Evolutionary conservation across 2,329 filamentous ascomycete genomes (phyloP), one percentile per base, ranked within the genome.

Genomic region (Aspergillus terreus): DNA sequence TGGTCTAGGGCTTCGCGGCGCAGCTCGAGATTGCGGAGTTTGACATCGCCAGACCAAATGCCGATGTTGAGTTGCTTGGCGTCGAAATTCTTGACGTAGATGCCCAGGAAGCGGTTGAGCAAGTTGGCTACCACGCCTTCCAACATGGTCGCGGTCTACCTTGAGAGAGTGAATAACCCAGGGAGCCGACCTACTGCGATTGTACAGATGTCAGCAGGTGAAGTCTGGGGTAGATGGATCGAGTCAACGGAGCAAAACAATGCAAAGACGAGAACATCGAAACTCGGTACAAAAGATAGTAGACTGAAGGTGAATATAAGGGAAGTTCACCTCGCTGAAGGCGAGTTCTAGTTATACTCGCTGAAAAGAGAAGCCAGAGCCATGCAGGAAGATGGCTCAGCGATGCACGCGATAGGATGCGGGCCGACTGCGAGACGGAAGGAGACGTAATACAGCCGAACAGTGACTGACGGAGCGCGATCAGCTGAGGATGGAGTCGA

Each of bases 1-100:
- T 99, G 95, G 69, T 99, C 94, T 59, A 99, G 86, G 15, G 94
- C 94, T 78, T 99, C 94, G 52, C 89, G 84, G 50, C 92, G 90
- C 44, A 99, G 82, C 76, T 99, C 89, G 53, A 99, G 85, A 65
- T 99, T 86, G 54, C 86, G 86, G 43, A 99, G 81, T 76, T 95
- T 96, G 65, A 99, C 94, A 77, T 99, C 94, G 63, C 95, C 94
- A 19, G 90, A 95, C 94, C 92, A 99, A 66, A 99, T 99, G 58
- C 95, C 94, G 58, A 99, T 92, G 70, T 99, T 99, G 60, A 99
- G 82, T 78, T 99, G 94, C 66, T 90, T 88, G 49, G 94, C 90
- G 73, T 99, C 94, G 71, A 99, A 99, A 76, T 99, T 97, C 82
- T 95, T 92, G 74, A 99, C 92, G 74, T 99, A 99, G 88, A 97